Evolutionary conservation across 2,329 filamentous ascomycete species (phyloP).

Genomic region (Fusarium nelsonii): DNA sequence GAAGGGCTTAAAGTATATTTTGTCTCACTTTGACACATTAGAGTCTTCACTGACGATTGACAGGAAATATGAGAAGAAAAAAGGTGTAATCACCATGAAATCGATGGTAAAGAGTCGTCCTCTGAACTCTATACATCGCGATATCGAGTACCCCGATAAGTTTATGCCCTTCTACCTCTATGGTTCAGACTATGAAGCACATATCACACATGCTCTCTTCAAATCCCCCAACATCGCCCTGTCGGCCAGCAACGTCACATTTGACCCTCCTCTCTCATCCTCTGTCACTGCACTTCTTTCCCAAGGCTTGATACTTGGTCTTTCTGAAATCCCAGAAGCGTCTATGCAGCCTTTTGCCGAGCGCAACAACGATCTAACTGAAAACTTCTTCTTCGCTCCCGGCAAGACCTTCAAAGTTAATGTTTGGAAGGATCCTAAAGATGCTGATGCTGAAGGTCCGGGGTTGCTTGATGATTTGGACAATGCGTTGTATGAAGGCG

Average conservation of each 20-base stretch:
- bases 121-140: slow-evolving; percentile 53
- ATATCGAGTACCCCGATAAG: slow-evolving; percentile 51
- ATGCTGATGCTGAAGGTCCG: slow-evolving; percentile 4
- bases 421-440: slow-evolving; percentile 34
- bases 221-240: slow-evolving; percentile 57
- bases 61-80: slow-evolving; percentile 38
- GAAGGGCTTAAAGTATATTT: slow-evolving; percentile 21
- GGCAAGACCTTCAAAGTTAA: slow-evolving; percentile 15
- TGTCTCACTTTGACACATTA: too few relatives aligned
- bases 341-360: slow-evolving; percentile 56
- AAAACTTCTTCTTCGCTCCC: slow-evolving; percentile 33
- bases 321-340: slow-evolving; percentile 52
- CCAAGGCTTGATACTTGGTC: slow-evolving; percentile 47
- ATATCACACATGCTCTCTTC: slow-evolving; percentile 61
- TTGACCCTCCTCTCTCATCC: slow-evolving; percentile 13
- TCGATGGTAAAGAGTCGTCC: slow-evolving; percentile 52
- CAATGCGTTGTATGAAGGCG: slow-evolving; percentile 3
- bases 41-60: not conserved
- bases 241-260: slow-evolving; percentile 45
- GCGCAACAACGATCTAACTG: slow-evolving; percentile 14
- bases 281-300: slow-evolving; percentile 28
- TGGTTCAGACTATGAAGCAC: slow-evolving; percentile 51
- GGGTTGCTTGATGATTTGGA: slow-evolving; percentile 12
- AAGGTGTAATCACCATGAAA: slow-evolving; percentile 43
- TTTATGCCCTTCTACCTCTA: slow-evolving; percentile 62